Percentiles rank a stretch among this genome's conserved stretches.
Conservation (phyloP, 2,329 filamentous ascomycete genomes). For the Lasiodiplodia hormozganensis region DNA sequence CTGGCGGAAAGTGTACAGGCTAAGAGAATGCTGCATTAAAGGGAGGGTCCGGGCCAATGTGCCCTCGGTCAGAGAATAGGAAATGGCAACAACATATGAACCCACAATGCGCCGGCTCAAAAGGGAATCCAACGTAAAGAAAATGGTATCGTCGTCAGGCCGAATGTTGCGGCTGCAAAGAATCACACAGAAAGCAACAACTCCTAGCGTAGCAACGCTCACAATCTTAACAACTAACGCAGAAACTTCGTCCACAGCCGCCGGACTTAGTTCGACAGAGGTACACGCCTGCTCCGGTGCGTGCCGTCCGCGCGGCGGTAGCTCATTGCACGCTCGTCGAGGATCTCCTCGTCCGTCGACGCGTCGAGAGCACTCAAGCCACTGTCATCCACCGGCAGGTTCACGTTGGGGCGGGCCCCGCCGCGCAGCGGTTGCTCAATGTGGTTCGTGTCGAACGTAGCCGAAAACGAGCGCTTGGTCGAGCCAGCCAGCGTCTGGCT, state of each 20-base stretch:
- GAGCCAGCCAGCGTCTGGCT: slow-evolving; percentile 39
- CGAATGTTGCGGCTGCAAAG: slow-evolving; percentile 8
- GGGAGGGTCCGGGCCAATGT: slow-evolving; percentile 14
- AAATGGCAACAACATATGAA: slow-evolving; percentile 1
- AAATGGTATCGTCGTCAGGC: slow-evolving; percentile 30
- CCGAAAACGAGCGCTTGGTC: slow-evolving; percentile 55
- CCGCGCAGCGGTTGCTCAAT: slow-evolving; percentile 52
- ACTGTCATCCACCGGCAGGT: slow-evolving; percentile 37
- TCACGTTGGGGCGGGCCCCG: slow-evolving; percentile 51
- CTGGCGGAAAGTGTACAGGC: slow-evolving; percentile 20
- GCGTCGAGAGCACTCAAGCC: slow-evolving; percentile 37
- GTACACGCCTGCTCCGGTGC: slow-evolving; percentile 46
- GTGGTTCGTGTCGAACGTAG: slow-evolving; percentile 54
- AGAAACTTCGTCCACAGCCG: neutral
- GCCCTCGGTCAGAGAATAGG: slow-evolving; percentile 10
- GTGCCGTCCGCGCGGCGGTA: slow-evolving; percentile 57
- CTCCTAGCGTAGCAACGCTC: slow-evolving; percentile 4
- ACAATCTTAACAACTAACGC: neutral
- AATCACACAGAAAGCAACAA: slow-evolving; percentile 25
- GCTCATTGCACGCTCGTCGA: slow-evolving; percentile 50
- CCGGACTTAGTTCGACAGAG: slow-evolving; percentile 30
- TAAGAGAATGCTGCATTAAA: slow-evolving; percentile 25
- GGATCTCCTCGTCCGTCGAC: slow-evolving; percentile 48
- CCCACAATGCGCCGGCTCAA: slow-evolving; percentile 14
- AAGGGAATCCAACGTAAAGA: slow-evolving; percentile 19